Conservation (phyloP, 129 eudicot genomes). For the Lactuca saligna region DNA sequence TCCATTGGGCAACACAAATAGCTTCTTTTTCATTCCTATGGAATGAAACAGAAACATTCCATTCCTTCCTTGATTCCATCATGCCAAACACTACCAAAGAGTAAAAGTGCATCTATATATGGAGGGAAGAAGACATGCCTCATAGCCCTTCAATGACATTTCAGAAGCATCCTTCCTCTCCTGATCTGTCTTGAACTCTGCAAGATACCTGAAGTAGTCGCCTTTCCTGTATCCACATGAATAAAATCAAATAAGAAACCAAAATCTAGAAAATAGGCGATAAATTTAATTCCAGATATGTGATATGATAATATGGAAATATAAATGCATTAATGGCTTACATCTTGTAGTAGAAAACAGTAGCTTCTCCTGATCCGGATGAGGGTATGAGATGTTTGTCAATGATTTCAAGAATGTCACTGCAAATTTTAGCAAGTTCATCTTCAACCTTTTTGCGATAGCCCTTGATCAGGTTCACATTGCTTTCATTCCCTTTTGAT, state of each 20-base stretch:
- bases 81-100: too few species aligned
- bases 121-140: constrained; percentile 49
- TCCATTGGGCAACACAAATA: too few species aligned
- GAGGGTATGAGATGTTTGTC: constrained; percentile 82
- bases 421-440: constrained; percentile 83
- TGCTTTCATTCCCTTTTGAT: constrained; percentile 76
- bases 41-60: too few species aligned
- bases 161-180: constrained; percentile 91
- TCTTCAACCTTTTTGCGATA: constrained; percentile 92
- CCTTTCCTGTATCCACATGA: constrained; percentile 69
- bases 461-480: constrained; percentile 73
- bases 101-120: too few species aligned
- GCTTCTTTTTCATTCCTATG: too few species aligned
- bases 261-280: neutral
- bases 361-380: constrained; percentile 81
- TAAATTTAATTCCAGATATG: neutral
- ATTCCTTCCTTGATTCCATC: too few species aligned
- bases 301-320: neutral
- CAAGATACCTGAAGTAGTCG: constrained; percentile 93
- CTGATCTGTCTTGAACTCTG: constrained; percentile 86
- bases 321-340: constrained; percentile 35
- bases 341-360: constrained; percentile 92
- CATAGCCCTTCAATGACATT: constrained; percentile 84
- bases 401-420: constrained; percentile 76
- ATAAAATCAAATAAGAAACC: constrained; percentile 10